phyloP scores from a whole-genome alignment of 805 yeast genomes.

The Wickerhamomyces pijperi region DNA sequence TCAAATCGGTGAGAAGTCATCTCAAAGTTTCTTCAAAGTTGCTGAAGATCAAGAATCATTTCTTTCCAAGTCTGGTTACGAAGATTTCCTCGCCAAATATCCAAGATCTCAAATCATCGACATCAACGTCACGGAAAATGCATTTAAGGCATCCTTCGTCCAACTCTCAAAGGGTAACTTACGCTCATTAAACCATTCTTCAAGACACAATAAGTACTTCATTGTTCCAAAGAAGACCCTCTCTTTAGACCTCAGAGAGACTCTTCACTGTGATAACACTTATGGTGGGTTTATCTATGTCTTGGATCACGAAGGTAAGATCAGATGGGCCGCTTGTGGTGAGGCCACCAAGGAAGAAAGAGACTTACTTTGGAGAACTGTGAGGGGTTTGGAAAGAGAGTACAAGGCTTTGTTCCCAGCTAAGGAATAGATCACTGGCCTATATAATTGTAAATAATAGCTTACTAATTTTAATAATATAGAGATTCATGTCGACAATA shows the following conservation, averaged over 20 bases:
- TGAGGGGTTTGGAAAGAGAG: conserved; percentile 48
- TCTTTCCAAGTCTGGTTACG: conserved; percentile 29
- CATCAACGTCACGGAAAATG: conserved; percentile 62
- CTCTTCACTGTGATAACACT: conserved; percentile 56
- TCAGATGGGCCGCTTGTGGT: conserved; percentile 92
- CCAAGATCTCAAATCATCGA: conserved; percentile 66
- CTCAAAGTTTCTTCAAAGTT: conserved; percentile 45
- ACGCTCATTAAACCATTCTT: conserved; percentile 31
- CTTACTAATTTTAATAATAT: no score
- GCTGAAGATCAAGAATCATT: conserved; percentile 26
- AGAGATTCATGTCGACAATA: no score
- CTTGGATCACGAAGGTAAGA: conserved; percentile 60
- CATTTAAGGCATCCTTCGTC: conserved; percentile 56
- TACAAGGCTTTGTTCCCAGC: conserved; percentile 8
- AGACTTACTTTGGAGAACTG: conserved; percentile 52
- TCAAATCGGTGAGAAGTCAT: conserved; percentile 58
- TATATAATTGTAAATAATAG: no score
- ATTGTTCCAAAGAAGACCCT: conserved; percentile 52
- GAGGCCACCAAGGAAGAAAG: conserved; percentile 59
- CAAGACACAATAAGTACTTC: conserved; percentile 48
- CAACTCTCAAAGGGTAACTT: conserved; percentile 37
- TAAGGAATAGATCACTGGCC: background rate
- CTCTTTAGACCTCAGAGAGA: conserved; percentile 43
- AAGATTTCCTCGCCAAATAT: conserved; percentile 25
- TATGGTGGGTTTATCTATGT: conserved; percentile 79